Conservation (phyloP, 2,329 filamentous ascomycete genomes). For the Aspergillus floridensis region DNA sequence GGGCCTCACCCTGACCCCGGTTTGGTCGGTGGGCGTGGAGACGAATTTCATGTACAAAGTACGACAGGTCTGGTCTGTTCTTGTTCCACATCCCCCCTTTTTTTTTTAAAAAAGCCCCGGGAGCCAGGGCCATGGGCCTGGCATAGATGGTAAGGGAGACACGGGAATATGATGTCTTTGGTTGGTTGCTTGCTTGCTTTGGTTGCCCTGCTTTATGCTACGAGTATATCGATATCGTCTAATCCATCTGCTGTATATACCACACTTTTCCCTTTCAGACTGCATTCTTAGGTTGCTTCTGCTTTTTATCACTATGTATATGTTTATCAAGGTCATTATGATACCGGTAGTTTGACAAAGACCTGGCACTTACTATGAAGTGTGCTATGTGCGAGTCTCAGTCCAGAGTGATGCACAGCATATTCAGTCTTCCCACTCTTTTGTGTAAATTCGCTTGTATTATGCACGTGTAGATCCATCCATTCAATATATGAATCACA, state of each 20-base stretch:
- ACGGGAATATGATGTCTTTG: not conserved
- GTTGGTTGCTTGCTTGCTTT: not conserved
- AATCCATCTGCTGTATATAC: constrained; percentile 5
- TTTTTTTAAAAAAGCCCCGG: not conserved
- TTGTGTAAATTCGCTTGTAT: too few species aligned
- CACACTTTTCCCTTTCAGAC: not conserved
- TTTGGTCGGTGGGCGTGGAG: not conserved
- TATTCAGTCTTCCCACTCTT: too few species aligned
- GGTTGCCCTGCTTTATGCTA: not conserved
- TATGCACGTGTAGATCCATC: too few species aligned
- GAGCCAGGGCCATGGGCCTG: not conserved
- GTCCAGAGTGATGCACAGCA: too few species aligned
- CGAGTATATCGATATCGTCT: constrained; percentile 1
- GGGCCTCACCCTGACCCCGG: not conserved
- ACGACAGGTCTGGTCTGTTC: not conserved
- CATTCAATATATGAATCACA: too few species aligned
- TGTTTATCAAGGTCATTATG: too few species aligned
- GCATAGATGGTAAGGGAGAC: not conserved
- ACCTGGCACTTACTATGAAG: too few species aligned
- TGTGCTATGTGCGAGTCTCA: too few species aligned
- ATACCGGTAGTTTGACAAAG: too few species aligned
- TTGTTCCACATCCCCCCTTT: not conserved
- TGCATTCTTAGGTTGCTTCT: not conserved
- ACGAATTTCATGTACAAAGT: not conserved
- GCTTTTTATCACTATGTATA: not conserved